Conservation (phyloP, 2,329 filamentous ascomycete species). For the Ascochyta fabae region DNA sequence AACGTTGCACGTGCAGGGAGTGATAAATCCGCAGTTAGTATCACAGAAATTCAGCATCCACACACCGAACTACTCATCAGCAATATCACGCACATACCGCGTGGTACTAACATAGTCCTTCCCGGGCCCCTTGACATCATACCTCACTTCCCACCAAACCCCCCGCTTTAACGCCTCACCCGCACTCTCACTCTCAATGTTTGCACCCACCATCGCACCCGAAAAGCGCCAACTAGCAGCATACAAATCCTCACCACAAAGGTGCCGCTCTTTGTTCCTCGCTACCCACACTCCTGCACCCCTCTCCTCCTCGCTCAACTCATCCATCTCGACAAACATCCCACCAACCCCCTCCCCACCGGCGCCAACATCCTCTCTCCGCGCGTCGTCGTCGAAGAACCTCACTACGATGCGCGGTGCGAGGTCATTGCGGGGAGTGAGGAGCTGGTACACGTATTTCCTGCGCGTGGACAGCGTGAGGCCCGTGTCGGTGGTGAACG, state of each 20-base stretch:
- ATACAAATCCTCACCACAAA: constrained; percentile 77
- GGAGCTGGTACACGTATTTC: constrained; percentile 68
- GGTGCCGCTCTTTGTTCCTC: constrained; percentile 68
- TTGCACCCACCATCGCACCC: constrained; percentile 45
- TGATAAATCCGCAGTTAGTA: too few species aligned
- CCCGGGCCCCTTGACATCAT: constrained; percentile 49
- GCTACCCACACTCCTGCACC: constrained; percentile 25
- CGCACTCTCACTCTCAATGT: too few species aligned
- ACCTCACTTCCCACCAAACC: constrained; percentile 46
- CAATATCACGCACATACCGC: constrained; percentile 27
- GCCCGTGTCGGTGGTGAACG: constrained; percentile 64
- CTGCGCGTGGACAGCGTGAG: constrained; percentile 65
- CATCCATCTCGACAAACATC: constrained; percentile 75
- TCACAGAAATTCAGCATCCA: too few species aligned
- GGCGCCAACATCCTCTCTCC: constrained; percentile 9
- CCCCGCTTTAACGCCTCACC: not conserved
- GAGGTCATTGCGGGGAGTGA: constrained; percentile 24
- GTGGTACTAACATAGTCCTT: constrained; percentile 52
- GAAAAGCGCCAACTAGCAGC: constrained; percentile 72
- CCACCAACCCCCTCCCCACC: constrained; percentile 66
- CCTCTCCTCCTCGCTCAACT: constrained; percentile 23
- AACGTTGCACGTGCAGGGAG: too few species aligned
- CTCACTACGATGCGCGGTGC: not conserved
- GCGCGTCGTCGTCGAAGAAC: constrained; percentile 25
- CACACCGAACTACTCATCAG: too few species aligned